Evolutionary conservation across 2,329 filamentous ascomycete species (phyloP).

Genomic region (Rhynchosporium graminicola): DNA sequence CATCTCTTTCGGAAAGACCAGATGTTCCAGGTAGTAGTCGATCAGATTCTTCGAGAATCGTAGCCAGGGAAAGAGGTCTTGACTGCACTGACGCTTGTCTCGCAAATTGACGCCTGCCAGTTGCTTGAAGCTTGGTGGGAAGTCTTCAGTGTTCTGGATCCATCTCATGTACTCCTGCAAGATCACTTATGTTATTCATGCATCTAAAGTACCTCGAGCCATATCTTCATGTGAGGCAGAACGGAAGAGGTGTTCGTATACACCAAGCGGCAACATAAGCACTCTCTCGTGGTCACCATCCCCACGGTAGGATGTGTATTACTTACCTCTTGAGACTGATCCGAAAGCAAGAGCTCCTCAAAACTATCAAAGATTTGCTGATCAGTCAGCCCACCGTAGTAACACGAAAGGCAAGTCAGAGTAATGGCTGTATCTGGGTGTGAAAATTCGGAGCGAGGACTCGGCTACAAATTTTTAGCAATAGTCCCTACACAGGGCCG

Average conservation of each 20-base stretch:
- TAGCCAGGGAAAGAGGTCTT: constrained; percentile 54
- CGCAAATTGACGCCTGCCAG: constrained; percentile 58
- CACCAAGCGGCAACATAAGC: background rate
- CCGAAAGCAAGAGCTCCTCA: constrained; percentile 48
- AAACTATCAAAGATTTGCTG: constrained; percentile 52
- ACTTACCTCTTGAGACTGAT: constrained; percentile 47
- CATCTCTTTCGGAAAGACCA: constrained; percentile 63
- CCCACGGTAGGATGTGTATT: background rate
- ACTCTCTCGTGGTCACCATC: background rate
- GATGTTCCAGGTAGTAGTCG: constrained; percentile 61
- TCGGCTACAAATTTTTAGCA: constrained; percentile 42
- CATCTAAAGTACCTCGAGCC: background rate
- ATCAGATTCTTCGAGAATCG: constrained; percentile 54
- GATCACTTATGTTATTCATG: background rate
- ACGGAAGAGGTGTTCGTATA: background rate
- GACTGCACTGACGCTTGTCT: constrained; percentile 51
- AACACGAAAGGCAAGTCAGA: constrained; percentile 58
- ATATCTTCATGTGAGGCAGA: background rate
- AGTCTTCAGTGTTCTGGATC: constrained; percentile 41
- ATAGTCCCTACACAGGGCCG: background rate
- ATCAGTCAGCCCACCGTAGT: constrained; percentile 55
- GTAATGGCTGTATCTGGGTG: constrained; percentile 60
- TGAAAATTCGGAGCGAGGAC: constrained; percentile 59
- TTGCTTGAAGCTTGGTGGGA: constrained; percentile 44
- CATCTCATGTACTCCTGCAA: constrained; percentile 53